Percentiles rank a stretch among this genome's conserved stretches.
Conservation (phyloP, 164 flowering plant species). For the Nelumbo lutea region DNA sequence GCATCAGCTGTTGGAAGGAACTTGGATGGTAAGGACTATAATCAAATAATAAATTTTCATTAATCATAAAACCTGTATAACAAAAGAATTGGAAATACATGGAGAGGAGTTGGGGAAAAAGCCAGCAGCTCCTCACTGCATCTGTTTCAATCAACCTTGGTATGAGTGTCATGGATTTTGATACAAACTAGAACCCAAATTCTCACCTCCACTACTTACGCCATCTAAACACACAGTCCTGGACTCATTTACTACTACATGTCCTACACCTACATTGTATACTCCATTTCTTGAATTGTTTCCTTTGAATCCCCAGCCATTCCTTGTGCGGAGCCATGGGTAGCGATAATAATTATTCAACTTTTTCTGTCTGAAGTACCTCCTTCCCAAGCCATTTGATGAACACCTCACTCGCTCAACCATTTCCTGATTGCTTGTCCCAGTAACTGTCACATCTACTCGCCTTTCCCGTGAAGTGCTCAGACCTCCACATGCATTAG, state of each 20-base stretch:
- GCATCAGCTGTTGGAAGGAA: background rate
- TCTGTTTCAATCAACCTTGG: conserved; percentile 31
- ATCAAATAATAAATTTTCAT: background rate
- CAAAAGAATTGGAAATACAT: conserved; percentile 33
- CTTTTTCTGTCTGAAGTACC: conserved; percentile 66
- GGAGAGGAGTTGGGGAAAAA: conserved; percentile 5
- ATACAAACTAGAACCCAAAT: conserved; percentile 18
- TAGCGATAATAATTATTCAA: conserved; percentile 35
- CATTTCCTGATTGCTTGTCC: conserved; percentile 17
- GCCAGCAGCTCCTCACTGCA: conserved; percentile 11
- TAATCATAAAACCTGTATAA: conserved; percentile 1
- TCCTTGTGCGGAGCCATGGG: conserved; percentile 44
- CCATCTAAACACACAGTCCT: conserved; percentile 25
- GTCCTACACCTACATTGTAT: conserved; percentile 22
- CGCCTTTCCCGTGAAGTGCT: conserved; percentile 24
- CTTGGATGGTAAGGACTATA: background rate
- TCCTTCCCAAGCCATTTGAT: conserved; percentile 44
- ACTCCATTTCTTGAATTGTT: conserved; percentile 31
- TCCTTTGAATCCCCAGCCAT: conserved; percentile 32
- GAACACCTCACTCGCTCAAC: conserved; percentile 29
- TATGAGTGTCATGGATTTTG: conserved; percentile 27
- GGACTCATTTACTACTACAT: conserved; percentile 19
- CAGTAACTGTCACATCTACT: conserved; percentile 15
- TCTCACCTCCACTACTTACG: conserved; percentile 21
- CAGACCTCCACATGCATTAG: conserved; percentile 18